Conservation (phyloP, 2,329 filamentous ascomycete species). For the Pseudocercospora musae region DNA sequence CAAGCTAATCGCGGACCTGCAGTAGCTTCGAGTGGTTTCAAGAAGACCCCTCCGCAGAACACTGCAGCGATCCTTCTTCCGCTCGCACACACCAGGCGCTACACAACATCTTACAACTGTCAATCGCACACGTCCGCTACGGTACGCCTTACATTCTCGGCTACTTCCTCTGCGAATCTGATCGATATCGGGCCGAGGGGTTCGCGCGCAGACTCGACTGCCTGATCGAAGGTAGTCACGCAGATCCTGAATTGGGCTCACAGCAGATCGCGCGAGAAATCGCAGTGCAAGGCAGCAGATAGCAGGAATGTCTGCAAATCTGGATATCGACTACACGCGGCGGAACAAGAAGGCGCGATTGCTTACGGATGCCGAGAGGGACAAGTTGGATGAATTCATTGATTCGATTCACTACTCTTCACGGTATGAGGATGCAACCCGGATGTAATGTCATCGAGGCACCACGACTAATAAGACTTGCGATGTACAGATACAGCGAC, state of each 20-base stretch:
- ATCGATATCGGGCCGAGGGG: not conserved
- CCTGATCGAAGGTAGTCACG: not conserved
- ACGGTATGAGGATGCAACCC: slow-evolving; percentile 56
- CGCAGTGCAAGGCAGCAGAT: not conserved
- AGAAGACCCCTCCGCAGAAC: not conserved
- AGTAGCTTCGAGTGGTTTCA: slow-evolving; percentile 2
- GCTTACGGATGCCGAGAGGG: slow-evolving; percentile 75
- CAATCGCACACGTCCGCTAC: not conserved
- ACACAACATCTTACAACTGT: slow-evolving; percentile 1
- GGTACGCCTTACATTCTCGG: not conserved
- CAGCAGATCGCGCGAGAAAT: not conserved
- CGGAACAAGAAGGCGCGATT: slow-evolving; percentile 83
- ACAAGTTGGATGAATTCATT: slow-evolving; percentile 83
- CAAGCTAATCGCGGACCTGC: slow-evolving; percentile 4
- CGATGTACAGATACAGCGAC: slow-evolving; percentile 86
- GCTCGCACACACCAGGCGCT: not conserved
- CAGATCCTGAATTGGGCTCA: not conserved
- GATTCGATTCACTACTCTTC: slow-evolving; percentile 95
- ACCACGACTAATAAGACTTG: not conserved
- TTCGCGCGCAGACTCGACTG: not conserved
- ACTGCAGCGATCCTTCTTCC: not conserved
- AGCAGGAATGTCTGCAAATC: slow-evolving; percentile 17
- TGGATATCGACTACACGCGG: slow-evolving; percentile 75
- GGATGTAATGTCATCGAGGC: not conserved
- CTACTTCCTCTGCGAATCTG: not conserved